phyloP scores from a whole-genome alignment of 495 filamentous ascomycete genomes.

The Penicillium maclennaniae region DNA sequence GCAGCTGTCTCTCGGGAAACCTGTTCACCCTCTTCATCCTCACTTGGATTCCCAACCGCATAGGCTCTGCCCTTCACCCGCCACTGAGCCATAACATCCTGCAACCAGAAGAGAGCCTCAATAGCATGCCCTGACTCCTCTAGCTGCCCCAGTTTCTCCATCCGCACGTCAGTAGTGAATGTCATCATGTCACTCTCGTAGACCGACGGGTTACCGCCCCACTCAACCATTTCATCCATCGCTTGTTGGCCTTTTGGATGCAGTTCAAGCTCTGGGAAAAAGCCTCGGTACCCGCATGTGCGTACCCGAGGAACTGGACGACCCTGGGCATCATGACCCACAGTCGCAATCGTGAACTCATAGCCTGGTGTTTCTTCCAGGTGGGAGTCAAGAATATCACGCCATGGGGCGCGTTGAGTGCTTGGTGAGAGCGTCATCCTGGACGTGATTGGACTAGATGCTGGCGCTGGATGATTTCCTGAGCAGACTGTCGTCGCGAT shows the following conservation, averaged over 20 bases:
- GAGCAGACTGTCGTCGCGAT: not conserved
- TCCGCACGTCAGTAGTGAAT: constrained; percentile 84
- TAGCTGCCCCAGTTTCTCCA: constrained; percentile 75
- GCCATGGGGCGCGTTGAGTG: constrained; percentile 58
- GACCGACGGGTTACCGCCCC: constrained; percentile 55
- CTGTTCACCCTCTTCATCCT: constrained; percentile 37
- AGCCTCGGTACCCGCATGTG: constrained; percentile 73
- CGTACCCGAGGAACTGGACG: constrained; percentile 55
- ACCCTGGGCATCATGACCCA: constrained; percentile 42
- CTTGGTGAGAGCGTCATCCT: constrained; percentile 7
- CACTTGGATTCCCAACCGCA: constrained; percentile 60
- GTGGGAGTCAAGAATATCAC: constrained; percentile 60
- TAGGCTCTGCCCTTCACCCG: constrained; percentile 73
- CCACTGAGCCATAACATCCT: constrained; percentile 74
- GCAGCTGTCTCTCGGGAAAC: constrained; percentile 44
- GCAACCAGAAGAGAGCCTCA: constrained; percentile 83
- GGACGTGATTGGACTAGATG: not conserved
- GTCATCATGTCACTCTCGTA: constrained; percentile 73
- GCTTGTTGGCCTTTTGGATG: constrained; percentile 54
- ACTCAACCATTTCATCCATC: constrained; percentile 53
- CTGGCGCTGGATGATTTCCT: not conserved
- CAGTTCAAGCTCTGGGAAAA: constrained; percentile 61
- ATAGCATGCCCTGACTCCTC: constrained; percentile 53
- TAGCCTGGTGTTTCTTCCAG: constrained; percentile 55
- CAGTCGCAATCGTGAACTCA: constrained; percentile 69